phyloP scores from a whole-genome alignment of 1,284 basidiomycete species.

The Ceratorhiza oryzae-sativae region DNA sequence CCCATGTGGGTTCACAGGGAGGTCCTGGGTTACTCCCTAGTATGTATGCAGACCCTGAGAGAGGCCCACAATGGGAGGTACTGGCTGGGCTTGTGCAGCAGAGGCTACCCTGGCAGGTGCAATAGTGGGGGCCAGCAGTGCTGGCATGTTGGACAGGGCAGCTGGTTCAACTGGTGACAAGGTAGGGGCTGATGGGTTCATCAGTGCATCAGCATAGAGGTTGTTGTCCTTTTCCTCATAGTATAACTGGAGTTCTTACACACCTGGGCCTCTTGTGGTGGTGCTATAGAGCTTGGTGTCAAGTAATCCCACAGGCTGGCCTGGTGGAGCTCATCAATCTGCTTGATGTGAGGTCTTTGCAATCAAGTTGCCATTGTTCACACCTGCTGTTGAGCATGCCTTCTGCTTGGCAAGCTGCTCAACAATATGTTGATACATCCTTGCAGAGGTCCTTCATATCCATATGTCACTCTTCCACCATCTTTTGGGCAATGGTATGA shows the following conservation, averaged over 20 bases:
- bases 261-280: neutral
- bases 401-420: neutral
- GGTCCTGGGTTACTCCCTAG: neutral
- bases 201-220: neutral
- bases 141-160: neutral
- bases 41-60: neutral
- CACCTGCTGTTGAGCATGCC: neutral
- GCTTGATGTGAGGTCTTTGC: neutral
- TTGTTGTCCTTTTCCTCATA: neutral
- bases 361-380: neutral
- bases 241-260: neutral
- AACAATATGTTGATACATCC: neutral
- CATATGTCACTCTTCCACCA: neutral
- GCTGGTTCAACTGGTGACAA: neutral
- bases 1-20: neutral
- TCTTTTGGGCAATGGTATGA: neutral
- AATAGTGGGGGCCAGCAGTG: too few species aligned
- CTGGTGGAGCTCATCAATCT: neutral
- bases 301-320: neutral
- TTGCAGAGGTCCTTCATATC: neutral
- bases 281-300: neutral
- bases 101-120: too few species aligned
- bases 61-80: neutral
- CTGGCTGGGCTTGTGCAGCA: too few species aligned
- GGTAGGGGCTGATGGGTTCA: neutral